Evolutionary conservation across 305 asterid genomes (phyloP).

Genomic region (Fraxinus albicans): DNA sequence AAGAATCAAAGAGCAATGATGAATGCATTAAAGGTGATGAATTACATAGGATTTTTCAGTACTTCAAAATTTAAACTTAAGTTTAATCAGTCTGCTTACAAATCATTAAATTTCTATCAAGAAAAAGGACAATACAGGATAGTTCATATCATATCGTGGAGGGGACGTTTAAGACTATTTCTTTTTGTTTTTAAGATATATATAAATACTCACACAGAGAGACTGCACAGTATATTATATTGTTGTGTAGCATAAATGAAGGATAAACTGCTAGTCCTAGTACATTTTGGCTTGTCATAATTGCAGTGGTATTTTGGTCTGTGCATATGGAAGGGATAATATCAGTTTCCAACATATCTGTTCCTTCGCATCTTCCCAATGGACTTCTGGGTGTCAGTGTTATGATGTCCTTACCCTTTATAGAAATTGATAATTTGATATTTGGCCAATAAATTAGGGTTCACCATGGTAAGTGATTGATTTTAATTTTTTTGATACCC

Average conservation of each 20-base stretch:
- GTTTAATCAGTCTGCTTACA: neutral
- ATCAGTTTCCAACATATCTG: slow-evolving; percentile 45
- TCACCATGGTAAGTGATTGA: neutral
- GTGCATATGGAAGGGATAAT: slow-evolving; percentile 24
- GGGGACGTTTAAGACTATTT: slow-evolving; percentile 17
- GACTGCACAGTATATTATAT: neutral
- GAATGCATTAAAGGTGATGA: neutral
- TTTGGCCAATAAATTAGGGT: slow-evolving; percentile 1
- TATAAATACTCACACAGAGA: neutral
- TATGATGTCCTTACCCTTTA: slow-evolving; percentile 47
- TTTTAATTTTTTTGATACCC: too few relatives aligned
- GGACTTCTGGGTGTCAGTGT: slow-evolving; percentile 45
- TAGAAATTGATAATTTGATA: slow-evolving; percentile 17
- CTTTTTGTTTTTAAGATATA: neutral
- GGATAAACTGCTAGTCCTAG: slow-evolving; percentile 8
- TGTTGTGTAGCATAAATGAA: slow-evolving; percentile 18
- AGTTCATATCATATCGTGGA: slow-evolving; percentile 1
- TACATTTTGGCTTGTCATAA: neutral
- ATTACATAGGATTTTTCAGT: neutral
- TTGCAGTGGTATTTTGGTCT: slow-evolving; percentile 23
- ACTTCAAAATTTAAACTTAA: neutral
- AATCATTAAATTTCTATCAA: slow-evolving; percentile 18
- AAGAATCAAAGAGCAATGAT: slow-evolving; percentile 4
- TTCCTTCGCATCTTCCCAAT: slow-evolving; percentile 54
- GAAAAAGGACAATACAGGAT: slow-evolving; percentile 12